Conservation (phyloP, 345 rosid genomes). For the Pelargonium nanum region DNA sequence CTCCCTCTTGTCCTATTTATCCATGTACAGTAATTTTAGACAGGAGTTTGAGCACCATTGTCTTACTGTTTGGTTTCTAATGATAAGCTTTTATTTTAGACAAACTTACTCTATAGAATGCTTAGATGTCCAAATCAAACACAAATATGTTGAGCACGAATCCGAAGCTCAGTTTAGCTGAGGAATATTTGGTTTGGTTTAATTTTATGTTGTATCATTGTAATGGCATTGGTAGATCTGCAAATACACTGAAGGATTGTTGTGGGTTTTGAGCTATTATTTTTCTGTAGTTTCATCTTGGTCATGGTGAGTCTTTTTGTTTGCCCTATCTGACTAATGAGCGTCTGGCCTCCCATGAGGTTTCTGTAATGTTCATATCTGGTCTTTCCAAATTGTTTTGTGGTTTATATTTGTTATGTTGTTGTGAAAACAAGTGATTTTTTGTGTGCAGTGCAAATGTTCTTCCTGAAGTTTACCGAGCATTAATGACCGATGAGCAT, state of each 20-base stretch:
- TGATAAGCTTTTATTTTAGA: too few relatives aligned
- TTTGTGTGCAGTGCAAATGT: slow-evolving; percentile 14
- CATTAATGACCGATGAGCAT: slow-evolving; percentile 8
- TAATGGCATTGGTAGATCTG: too few relatives aligned
- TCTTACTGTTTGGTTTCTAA: too few relatives aligned
- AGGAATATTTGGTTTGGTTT: too few relatives aligned
- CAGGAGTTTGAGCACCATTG: too few relatives aligned
- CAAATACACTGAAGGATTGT: slow-evolving; percentile 17
- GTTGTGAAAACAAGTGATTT: not conserved
- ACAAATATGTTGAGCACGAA: too few relatives aligned
- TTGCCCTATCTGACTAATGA: slow-evolving; percentile 9
- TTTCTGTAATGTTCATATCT: not conserved
- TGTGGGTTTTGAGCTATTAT: slow-evolving; percentile 20
- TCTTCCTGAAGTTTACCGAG: slow-evolving; percentile 13
- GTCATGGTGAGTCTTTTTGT: slow-evolving; percentile 14
- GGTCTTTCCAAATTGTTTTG: not conserved
- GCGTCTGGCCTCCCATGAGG: slow-evolving; percentile 18
- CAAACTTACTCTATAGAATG: too few relatives aligned
- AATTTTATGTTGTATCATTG: too few relatives aligned
- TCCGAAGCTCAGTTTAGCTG: too few relatives aligned
- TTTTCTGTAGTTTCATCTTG: slow-evolving; percentile 19
- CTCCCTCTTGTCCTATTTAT: too few relatives aligned
- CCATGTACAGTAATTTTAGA: too few relatives aligned
- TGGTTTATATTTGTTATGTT: not conserved
- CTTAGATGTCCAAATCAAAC: too few relatives aligned